phyloP scores from a whole-genome alignment of 345 rosid genomes.

The Bretschneidera sinensis region DNA sequence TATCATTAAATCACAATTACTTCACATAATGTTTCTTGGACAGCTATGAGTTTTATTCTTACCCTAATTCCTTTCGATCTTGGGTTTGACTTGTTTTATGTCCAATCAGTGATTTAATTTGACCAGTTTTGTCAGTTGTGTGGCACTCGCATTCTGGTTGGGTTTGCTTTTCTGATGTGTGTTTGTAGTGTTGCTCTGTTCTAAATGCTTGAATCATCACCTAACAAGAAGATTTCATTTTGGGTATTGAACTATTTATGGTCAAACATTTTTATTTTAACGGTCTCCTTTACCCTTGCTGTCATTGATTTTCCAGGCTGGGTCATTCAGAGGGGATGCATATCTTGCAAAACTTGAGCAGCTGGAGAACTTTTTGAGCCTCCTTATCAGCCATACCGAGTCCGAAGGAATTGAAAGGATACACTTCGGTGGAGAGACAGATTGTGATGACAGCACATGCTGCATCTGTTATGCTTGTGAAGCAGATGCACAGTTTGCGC shows the following conservation, averaged over 20 bases:
- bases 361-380: conserved; percentile 59
- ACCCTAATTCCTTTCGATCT: no score
- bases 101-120: no score
- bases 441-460: conserved; percentile 56
- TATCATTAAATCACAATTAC: no score
- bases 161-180: background rate
- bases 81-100: no score
- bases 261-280: no score
- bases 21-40: no score
- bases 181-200: no score
- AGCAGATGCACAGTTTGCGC: conserved; percentile 65
- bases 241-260: no score
- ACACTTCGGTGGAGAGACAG: conserved; percentile 28
- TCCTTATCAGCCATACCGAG: conserved; percentile 46
- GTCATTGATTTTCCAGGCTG: conserved; percentile 46
- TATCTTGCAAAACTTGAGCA: conserved; percentile 46
- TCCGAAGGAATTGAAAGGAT: conserved; percentile 30
- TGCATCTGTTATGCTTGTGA: conserved; percentile 75
- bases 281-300: background rate
- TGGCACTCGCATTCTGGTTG: background rate
- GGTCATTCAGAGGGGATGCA: conserved; percentile 51
- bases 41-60: no score
- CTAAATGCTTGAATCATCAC: background rate
- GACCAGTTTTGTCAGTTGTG: no score
- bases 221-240: no score